Evolutionary conservation across 768 basidiomycete genomes (phyloP).

Genomic region (Candolleomyces efflorescens): DNA sequence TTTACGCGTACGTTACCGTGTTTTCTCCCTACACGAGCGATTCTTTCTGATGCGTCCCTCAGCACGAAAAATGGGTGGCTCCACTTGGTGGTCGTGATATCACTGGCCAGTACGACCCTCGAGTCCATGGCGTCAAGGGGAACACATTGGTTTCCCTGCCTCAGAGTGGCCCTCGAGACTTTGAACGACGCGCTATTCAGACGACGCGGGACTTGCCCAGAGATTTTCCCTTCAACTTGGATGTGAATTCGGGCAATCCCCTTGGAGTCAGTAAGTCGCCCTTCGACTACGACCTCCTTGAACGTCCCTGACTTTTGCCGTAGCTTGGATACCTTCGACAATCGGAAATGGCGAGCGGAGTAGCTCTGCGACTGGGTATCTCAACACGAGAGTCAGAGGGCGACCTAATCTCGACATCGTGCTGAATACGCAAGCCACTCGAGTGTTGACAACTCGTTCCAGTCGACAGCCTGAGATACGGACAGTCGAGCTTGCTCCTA

Average conservation of each 20-base stretch:
- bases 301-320: neutral
- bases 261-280: slow-evolving; percentile 22
- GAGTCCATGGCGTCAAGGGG: slow-evolving; percentile 31
- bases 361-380: slow-evolving; percentile 27
- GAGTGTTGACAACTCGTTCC: slow-evolving; percentile 14
- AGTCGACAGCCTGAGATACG: neutral
- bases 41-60: neutral
- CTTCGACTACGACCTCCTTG: neutral
- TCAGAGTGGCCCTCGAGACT: slow-evolving; percentile 21
- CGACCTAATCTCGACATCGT: slow-evolving; percentile 28
- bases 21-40: too few species aligned
- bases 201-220: slow-evolving; percentile 24
- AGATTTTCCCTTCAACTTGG: slow-evolving; percentile 22
- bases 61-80: slow-evolving; percentile 31
- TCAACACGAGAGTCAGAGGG: slow-evolving; percentile 16
- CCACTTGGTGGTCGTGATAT: slow-evolving; percentile 36
- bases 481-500: slow-evolving; percentile 6
- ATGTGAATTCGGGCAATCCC: slow-evolving; percentile 25
- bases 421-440: slow-evolving; percentile 23
- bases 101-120: slow-evolving; percentile 31
- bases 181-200: slow-evolving; percentile 27
- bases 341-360: slow-evolving; percentile 24
- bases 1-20: too few species aligned
- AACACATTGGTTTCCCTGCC: slow-evolving; percentile 26
- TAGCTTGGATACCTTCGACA: slow-evolving; percentile 20